Percentiles rank a stretch among this genome's conserved stretches.
Conservation (phyloP, 1,139 yeast genomes). For the Blastobotrys ciferrii region DNA sequence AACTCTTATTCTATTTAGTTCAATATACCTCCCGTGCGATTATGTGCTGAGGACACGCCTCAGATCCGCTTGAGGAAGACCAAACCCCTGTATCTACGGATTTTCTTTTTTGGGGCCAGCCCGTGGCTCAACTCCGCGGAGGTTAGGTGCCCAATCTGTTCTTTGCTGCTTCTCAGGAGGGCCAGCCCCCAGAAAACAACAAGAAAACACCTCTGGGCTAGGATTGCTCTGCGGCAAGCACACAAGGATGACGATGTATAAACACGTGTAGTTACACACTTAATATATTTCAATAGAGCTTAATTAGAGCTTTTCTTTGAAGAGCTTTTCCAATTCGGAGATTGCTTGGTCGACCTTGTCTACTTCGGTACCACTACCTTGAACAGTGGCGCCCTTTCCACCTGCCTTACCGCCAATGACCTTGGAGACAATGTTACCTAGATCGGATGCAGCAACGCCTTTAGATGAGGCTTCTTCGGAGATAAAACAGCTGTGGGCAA, state of each 20-base stretch:
- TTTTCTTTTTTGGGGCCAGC: not conserved
- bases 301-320: constrained; percentile 33
- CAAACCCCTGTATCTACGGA: no score
- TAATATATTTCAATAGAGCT: not conserved
- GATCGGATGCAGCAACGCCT: constrained; percentile 72
- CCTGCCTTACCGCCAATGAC: constrained; percentile 96
- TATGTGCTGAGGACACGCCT: not conserved
- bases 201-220: no score
- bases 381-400: constrained; percentile 94
- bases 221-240: no score
- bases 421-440: constrained; percentile 67
- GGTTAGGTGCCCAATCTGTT: no score
- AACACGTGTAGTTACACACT: not conserved
- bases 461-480: constrained; percentile 68
- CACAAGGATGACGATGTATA: no score
- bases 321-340: constrained; percentile 57
- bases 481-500: constrained; percentile 93
- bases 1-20: constrained; percentile 2
- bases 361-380: constrained; percentile 91
- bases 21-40: not conserved
- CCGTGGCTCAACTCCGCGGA: no score
- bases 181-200: no score
- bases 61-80: no score
- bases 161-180: no score
- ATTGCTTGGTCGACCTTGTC: constrained; percentile 71